Percentiles rank a stretch among this genome's conserved stretches.
These are phyloP conservation scores for Pelargonium myrrhifolium DNA, from an alignment of 441 rosid species.

Conservation along the genomic window DNA sequence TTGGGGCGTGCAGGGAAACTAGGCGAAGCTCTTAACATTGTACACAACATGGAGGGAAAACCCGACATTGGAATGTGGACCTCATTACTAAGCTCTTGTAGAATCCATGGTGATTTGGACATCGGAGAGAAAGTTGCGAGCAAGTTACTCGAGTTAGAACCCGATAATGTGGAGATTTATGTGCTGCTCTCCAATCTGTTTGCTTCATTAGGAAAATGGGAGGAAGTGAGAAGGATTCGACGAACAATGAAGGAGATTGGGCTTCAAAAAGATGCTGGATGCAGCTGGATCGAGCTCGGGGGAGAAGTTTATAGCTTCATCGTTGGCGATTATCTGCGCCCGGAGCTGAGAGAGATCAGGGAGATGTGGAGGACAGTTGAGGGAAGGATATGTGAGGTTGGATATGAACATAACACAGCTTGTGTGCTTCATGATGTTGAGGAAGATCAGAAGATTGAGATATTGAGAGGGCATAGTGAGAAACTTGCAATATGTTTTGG, in stretches of 20 bases:
- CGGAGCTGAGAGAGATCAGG: slow-evolving; percentile 22
- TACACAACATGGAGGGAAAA: slow-evolving; percentile 32
- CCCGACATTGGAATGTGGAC: slow-evolving; percentile 34
- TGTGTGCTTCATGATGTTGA: slow-evolving; percentile 41
- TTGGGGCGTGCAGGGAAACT: slow-evolving; percentile 40
- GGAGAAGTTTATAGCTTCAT: slow-evolving; percentile 35
- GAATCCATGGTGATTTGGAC: slow-evolving; percentile 32
- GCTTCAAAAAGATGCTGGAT: slow-evolving; percentile 31
- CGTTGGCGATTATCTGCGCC: slow-evolving; percentile 24
- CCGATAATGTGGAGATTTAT: slow-evolving; percentile 33
- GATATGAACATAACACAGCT: slow-evolving; percentile 35
- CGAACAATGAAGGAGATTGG: slow-evolving; percentile 33
- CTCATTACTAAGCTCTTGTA: slow-evolving; percentile 44
- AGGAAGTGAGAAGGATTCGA: slow-evolving; percentile 29
- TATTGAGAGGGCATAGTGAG: slow-evolving; percentile 36
- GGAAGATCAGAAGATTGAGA: slow-evolving; percentile 34
- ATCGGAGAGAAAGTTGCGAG: slow-evolving; percentile 35
- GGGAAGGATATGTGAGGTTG: slow-evolving; percentile 31
- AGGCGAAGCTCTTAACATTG: slow-evolving; percentile 31
- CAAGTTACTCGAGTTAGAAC: slow-evolving; percentile 34
- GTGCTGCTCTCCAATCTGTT: slow-evolving; percentile 40
- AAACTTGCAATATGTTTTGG: slow-evolving; percentile 40
- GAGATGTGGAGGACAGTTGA: slow-evolving; percentile 32
- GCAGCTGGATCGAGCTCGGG: slow-evolving; percentile 42
- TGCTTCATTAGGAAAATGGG: slow-evolving; percentile 36